Evolutionary conservation across 768 basidiomycete genomes (phyloP), one percentile per base, ranked within the genome.

Genomic region (Boletus sensibilis): DNA sequence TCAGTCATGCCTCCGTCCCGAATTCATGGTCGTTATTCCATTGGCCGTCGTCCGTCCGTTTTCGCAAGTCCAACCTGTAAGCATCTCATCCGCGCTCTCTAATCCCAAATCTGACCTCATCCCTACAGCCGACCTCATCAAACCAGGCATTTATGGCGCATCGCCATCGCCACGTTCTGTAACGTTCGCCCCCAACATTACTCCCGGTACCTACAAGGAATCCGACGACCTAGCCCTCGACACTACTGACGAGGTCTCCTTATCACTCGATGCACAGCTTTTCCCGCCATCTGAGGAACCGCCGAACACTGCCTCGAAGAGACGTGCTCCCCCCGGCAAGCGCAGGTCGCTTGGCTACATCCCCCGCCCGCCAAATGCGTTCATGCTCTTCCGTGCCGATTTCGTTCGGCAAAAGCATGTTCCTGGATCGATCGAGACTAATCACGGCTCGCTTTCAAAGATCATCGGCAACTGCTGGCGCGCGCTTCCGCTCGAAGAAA

Each of bases 401-500:
- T 74, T 74, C 11, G 73, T 74, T 3, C 29, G 72, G 9, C 78
- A 79, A 48, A 77, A 81, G 39, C 79, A 80, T 51, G 78, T 81
- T 20, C 79, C 79, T 10, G 79, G 79, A 0, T 75, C 78, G 11
- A 79, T 81, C 57, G 80, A 80, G 66, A 77, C 76, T 1, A 79
- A 78, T 55, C 79, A 80, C 55, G 76, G 75, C 10, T 78, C 78
- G 1, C 70, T 80, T 13, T 80, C 79, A 2, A 80, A 79, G 64
- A 81, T 80, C 56, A 78, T 81, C 27, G 77, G 78, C 9, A 79
- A 79, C 53, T 79, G 76, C 61, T 92, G 90, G 90, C 80, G 84
- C 25, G 70, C 83, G 0, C 80, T 92, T 4, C 86, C 88, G 0
- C 78, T 83, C 18, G 81, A 85, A 16, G 87, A 92, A 69, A 88